Evolutionary conservation across 176 grass and related monocot species (phyloP).

Genomic region (Hyparrhenia diplandra): DNA sequence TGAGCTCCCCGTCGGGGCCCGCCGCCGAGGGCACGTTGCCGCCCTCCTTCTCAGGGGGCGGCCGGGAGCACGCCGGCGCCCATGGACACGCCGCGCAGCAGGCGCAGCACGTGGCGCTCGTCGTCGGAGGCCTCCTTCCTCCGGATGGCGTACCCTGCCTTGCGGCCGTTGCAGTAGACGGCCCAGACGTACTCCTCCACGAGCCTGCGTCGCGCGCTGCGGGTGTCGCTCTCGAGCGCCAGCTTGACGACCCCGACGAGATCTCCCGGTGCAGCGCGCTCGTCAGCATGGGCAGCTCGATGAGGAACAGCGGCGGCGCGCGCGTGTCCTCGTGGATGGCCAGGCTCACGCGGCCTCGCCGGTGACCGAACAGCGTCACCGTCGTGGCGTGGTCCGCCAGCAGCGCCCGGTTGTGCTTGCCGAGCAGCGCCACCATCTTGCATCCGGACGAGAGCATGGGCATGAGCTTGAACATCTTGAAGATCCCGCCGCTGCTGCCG

Average conservation of each 20-base stretch:
- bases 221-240: constrained; percentile 91
- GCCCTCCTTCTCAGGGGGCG: constrained; percentile 56
- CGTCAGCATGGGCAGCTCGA: constrained; percentile 82
- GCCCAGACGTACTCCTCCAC: constrained; percentile 97
- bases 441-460: constrained; percentile 92
- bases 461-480: constrained; percentile 91
- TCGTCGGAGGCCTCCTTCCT: constrained; percentile 78
- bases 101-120: constrained; percentile 76
- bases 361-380: constrained; percentile 76
- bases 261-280: constrained; percentile 85
- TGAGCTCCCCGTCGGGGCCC: constrained; percentile 72
- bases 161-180: constrained; percentile 91
- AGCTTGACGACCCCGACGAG: constrained; percentile 67
- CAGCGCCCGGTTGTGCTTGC: constrained; percentile 58
- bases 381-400: constrained; percentile 75
- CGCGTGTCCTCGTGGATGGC: constrained; percentile 93
- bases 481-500: constrained; percentile 38
- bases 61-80: constrained; percentile 88
- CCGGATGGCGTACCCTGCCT: constrained; percentile 85
- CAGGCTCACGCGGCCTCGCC: constrained; percentile 65
- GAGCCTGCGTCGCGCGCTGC: constrained; percentile 61
- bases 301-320: constrained; percentile 73
- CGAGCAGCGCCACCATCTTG: constrained; percentile 90
- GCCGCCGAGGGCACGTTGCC: constrained; percentile 32
- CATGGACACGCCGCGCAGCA: constrained; percentile 88